Evolutionary conservation across 2,329 filamentous ascomycete genomes (phyloP), one percentile per base, ranked within the genome.

Genomic region (Sphaerostilbella broomeana): DNA sequence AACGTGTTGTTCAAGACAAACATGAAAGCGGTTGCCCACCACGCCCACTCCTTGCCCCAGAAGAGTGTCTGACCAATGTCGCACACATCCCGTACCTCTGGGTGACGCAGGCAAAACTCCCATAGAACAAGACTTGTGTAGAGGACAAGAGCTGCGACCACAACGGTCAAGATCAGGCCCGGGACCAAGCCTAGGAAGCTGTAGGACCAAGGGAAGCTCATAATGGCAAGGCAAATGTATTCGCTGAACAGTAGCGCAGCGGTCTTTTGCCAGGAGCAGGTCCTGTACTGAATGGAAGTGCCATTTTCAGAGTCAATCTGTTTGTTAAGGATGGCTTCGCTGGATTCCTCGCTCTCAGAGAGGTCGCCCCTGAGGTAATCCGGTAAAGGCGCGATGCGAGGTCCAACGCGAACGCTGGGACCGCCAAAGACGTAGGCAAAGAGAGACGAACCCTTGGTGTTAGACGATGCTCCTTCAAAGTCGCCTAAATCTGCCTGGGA

Each of bases 31-130:
- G 77, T 81, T 20, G 66, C 69, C 59, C 72, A 81, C 77, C 77
- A 81, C 3, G 74, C 77, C 76, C 82, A 86, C 44, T 75, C 78
- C 60, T 86, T 80, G 48, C 83, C 81, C 81, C 84, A 94, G 64
- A 94, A 95, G 16, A 95, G 76, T 74, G 89, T 89, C 61, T 95
- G 86, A n/a, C 88, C 89, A 56, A 95, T 85, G 58, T 95, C 89
- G 58, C 88, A 95, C 11, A 95, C 86, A 65, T 95, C 89, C 51
- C 87, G 81, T 44, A 94, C 81, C 59, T 95, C 86, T 1, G 89
- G 89, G 56, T 95, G 87, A 33, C 87, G 79, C 42, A 95, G 66
- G 58, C 89, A 95, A 55, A 95, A 95, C 59, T 89, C 79, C 88
- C 84, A 89, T 15, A 70, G 54, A 3, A 67, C 58, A 4, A 65